Conservation (phyloP, 2,329 filamentous ascomycete genomes). For the Pyricularia grisea region DNA sequence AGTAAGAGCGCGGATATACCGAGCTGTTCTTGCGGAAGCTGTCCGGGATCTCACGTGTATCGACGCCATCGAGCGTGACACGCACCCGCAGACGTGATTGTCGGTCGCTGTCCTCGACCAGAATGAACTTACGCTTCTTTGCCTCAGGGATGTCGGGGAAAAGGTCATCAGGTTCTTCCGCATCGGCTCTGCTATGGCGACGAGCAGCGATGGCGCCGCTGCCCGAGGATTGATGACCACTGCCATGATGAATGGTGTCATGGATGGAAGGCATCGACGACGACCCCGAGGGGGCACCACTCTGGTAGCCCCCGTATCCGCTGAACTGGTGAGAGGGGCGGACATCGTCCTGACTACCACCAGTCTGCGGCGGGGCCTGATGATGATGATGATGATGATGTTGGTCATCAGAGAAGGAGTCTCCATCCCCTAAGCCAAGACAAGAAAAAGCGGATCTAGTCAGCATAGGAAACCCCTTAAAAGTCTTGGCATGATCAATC, state of each 20-base stretch:
- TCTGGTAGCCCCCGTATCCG: slow-evolving; percentile 56
- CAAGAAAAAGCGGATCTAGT: background rate
- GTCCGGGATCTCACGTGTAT: slow-evolving; percentile 93
- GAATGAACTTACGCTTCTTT: slow-evolving; percentile 92
- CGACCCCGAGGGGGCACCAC: slow-evolving; percentile 41
- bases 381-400: slow-evolving; percentile 57
- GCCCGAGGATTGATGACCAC: slow-evolving; percentile 15
- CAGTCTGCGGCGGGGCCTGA: slow-evolving; percentile 28
- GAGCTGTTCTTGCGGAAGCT: slow-evolving; percentile 85
- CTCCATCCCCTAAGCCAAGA: slow-evolving; percentile 44
- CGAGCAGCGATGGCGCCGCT: slow-evolving; percentile 25
- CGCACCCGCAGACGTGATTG: slow-evolving; percentile 77
- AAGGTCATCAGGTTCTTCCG: slow-evolving; percentile 56
- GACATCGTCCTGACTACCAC: slow-evolving; percentile 43
- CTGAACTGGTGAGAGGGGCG: slow-evolving; percentile 67
- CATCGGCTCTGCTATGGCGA: slow-evolving; percentile 31
- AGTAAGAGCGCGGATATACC: slow-evolving; percentile 86
- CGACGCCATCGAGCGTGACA: slow-evolving; percentile 85
- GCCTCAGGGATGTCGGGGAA: slow-evolving; percentile 84
- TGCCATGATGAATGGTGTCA: slow-evolving; percentile 32
- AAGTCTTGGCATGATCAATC: background rate
- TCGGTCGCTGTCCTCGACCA: slow-evolving; percentile 82
- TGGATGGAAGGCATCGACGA: slow-evolving; percentile 58
- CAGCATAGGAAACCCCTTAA: background rate
- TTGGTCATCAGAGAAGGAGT: slow-evolving; percentile 42